These are phyloP conservation scores for Aspergillus incahuasiensis DNA, from an alignment of 495 filamentous ascomycete species.

Conservation along the genomic window DNA sequence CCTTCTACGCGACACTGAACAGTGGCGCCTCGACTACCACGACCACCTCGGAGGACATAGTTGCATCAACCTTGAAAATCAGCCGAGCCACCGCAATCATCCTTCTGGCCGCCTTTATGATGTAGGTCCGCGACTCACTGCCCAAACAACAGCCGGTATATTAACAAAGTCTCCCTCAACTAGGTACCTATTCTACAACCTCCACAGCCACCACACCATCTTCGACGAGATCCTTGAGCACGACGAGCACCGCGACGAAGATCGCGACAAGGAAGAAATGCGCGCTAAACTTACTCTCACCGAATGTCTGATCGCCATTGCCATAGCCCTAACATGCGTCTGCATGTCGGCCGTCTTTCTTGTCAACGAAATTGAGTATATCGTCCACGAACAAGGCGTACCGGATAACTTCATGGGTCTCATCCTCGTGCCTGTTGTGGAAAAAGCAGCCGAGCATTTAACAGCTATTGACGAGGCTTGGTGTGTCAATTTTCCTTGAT, in stretches of 20 bases:
- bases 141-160: neutral
- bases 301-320: slow-evolving; percentile 66
- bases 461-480: slow-evolving; percentile 90
- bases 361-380: slow-evolving; percentile 71
- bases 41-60: slow-evolving; percentile 36
- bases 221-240: slow-evolving; percentile 65
- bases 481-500: too few relatives aligned
- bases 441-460: slow-evolving; percentile 87
- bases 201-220: slow-evolving; percentile 75
- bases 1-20: slow-evolving; percentile 62
- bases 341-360: slow-evolving; percentile 76
- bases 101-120: slow-evolving; percentile 69
- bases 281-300: slow-evolving; percentile 73
- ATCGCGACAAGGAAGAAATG: slow-evolving; percentile 57
- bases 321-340: slow-evolving; percentile 66
- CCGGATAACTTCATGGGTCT: slow-evolving; percentile 78
- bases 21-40: slow-evolving; percentile 29
- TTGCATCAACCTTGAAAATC: slow-evolving; percentile 53
- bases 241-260: slow-evolving; percentile 68
- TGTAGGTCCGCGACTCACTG: slow-evolving; percentile 29
- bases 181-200: slow-evolving; percentile 77
- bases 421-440: slow-evolving; percentile 71
- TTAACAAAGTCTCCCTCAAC: neutral
- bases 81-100: slow-evolving; percentile 73
- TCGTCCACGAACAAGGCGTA: slow-evolving; percentile 60